Evolutionary conservation across 768 basidiomycete genomes (phyloP), one percentile per base, ranked within the genome.

Genomic region (Rhodosporidiobolus odoratus): DNA sequence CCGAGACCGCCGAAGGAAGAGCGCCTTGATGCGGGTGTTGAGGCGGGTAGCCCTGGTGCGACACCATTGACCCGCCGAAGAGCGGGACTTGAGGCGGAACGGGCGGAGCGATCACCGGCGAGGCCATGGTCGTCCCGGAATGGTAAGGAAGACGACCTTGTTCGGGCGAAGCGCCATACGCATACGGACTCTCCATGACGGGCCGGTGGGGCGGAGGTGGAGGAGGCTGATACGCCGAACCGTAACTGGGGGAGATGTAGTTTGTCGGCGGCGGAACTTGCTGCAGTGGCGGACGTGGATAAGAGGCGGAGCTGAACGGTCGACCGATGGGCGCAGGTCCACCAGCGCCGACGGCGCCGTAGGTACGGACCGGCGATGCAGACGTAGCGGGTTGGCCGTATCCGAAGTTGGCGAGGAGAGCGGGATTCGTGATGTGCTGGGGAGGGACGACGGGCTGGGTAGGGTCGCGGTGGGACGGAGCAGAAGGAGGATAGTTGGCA

Each of bases 351-450:
- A 63, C 58, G 0, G 68, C 64, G 21, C 73, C 73, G 62, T 67
- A 70, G 12, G 58, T 54, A 2, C 58, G 58, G 25, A 61, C 45
- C 12, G 30, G 7, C 2, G 62, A 59, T 30, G n/a, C 32, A 16
- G 45, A 19, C 57, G 53, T 23, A 40, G 3, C 47, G 52, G 53
- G 53, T 30, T 56, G 59, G 5, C 64, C 63, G 25, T 65, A 66
- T 5, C 41, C 59, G 65, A 58, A 72, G 38, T 47, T 66, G 34
- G 73, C 73, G 53, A 74, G 56, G n/a, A 74, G 62, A 3, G 68
- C 68, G 15, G 73, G 73, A 60, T 74, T 74, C 25, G 73, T 74
- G 65, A 74, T 68, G 27, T 61, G 61, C 47, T 63, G 62, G 25
- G 58, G 58, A 10, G 71, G 58, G 17, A 38, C 41, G 32, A 41